Evolutionary conservation across 768 basidiomycete genomes (phyloP), one percentile per base, ranked within the genome.

Genomic region (Termitomyces heimii): DNA sequence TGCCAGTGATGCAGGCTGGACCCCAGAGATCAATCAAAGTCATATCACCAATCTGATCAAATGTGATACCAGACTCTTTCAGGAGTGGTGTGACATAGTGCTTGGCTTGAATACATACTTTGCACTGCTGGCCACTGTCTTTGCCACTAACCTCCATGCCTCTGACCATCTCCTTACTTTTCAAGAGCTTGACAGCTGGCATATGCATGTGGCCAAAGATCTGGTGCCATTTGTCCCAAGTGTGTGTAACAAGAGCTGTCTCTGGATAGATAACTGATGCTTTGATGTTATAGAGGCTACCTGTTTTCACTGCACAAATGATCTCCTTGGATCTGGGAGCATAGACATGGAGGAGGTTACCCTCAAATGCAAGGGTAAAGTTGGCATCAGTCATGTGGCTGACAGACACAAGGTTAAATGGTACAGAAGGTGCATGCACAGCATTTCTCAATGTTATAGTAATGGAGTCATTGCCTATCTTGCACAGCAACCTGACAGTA

Each of bases 171-270:
- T 55, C 16, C 4, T 65, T 50, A 8, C 1, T 29, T 22, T 63
- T 54, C 4, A 70, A 40, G 9, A 51, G 26, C 34, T 69, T 56
- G 0, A 71, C 51, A 8, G 63, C 35, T 3, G 29, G 35, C 35
- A 68, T 63, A 4, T 63, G 58, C 46, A 71, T 56, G 31, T 71
- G 69, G 1, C 69, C 68, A 46, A 59, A 68, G 34, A 60, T 56
- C 0, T 55, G 51, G 44, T 71, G 69, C 71, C 68, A 72, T 40
- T 69, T 32, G 12, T 70, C 62, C 69, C 68, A 71, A 9, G 60
- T 66, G 3, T 35, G 50, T 20, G 60, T 63, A 1, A 44, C 37
- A 24, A 63, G 28, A 10, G 51, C 37, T 10, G 43, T 50, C 58
- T 65, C 49, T 22, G 50, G 40, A 6, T 26, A 2, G 4, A 26